Evolutionary conservation across 495 filamentous ascomycete species (phyloP), one percentile per base, ranked within the genome.

Genomic region (Collariella sp.): DNA sequence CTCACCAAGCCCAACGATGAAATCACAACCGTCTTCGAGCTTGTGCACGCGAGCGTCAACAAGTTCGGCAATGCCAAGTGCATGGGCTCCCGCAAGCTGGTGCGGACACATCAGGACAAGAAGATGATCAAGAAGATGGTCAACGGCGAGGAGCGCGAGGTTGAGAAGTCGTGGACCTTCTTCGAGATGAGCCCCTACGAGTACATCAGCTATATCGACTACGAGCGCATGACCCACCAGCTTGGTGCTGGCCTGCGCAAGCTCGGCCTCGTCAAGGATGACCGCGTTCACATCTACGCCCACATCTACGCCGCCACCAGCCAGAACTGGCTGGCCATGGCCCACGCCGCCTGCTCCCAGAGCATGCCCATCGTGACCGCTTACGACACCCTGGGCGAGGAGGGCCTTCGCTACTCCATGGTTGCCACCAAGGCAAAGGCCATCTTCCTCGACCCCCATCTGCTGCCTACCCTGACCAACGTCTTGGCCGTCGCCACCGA

Each of bases 91-190:
- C 84, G 93, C 53, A 82, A 82, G 65, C 75, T 96, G 50, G 74
- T 98, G 69, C 83, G 87, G 66, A 87, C 83, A 7, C 93, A 98
- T 68, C 76, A 84, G 50, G 93, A 98, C 74, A 87, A 83, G 59
- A 97, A 95, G 79, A 96, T 93, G 80, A 73, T 98, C 64, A 96
- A 95, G 84, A 98, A 95, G 79, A 77, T 91, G 54, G 78, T 97
- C 16, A 89, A 98, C 69, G 93, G 93, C 39, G 80, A 86, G 61
- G 88, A 96, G 72, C 69, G 79, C 62, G 85, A 96, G 74, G 84
- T 95, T 20, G 87, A 95, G 66, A 98, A 98, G 83, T 79, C 88
- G 56, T 98, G 93, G 93, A 86, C 83, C 46, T 98, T 88, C 73
- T 96, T 91, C 69, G 93, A 98, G 74, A 82, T 94, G 67, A 87